A percentile compares a stretch with the other conserved stretches of the same genome.
Evolutionary conservation across 2,329 filamentous ascomycete genomes (phyloP).

Genomic region (Aspergillus hortae): DNA sequence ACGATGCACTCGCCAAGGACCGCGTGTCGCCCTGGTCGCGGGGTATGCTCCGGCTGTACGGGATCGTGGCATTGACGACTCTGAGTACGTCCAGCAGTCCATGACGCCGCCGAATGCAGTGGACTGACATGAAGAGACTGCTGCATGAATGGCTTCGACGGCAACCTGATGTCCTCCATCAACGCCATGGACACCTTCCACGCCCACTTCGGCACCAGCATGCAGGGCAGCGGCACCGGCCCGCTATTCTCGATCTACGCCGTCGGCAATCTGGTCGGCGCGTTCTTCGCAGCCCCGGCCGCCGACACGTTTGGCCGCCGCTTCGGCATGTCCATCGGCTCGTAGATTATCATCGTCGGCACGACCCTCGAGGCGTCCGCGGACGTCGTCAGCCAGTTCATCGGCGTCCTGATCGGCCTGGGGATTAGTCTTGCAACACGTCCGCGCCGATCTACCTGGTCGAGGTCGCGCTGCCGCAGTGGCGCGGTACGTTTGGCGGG

Average conservation of each 20-base stretch:
- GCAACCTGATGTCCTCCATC: slow-evolving; percentile 41
- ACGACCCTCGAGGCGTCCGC: slow-evolving; percentile 22
- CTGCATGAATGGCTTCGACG: slow-evolving; percentile 22
- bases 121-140: slow-evolving; percentile 1
- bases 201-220: slow-evolving; percentile 36
- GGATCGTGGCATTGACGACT: slow-evolving; percentile 5
- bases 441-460: slow-evolving; percentile 26
- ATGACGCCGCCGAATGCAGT: too few species aligned
- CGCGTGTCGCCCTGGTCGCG: slow-evolving; percentile 9
- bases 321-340: slow-evolving; percentile 42
- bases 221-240: slow-evolving; percentile 39
- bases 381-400: slow-evolving; percentile 20
- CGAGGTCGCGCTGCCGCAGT: slow-evolving; percentile 28
- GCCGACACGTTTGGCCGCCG: slow-evolving; percentile 45
- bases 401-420: slow-evolving; percentile 31
- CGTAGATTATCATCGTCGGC: slow-evolving; percentile 24
- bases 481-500: slow-evolving; percentile 25
- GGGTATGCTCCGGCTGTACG: slow-evolving; percentile 7
- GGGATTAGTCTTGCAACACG: slow-evolving; percentile 35
- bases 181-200: slow-evolving; percentile 44
- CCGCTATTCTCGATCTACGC: slow-evolving; percentile 44
- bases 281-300: slow-evolving; percentile 42
- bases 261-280: slow-evolving; percentile 43
- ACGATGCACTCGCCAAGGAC: slow-evolving; percentile 7
- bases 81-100: neutral